A percentile compares a stretch with the other conserved stretches of the same genome.
Evolutionary conservation across 352 stramenopile species (phyloP).

Genomic region (Pythium dissotocum): DNA sequence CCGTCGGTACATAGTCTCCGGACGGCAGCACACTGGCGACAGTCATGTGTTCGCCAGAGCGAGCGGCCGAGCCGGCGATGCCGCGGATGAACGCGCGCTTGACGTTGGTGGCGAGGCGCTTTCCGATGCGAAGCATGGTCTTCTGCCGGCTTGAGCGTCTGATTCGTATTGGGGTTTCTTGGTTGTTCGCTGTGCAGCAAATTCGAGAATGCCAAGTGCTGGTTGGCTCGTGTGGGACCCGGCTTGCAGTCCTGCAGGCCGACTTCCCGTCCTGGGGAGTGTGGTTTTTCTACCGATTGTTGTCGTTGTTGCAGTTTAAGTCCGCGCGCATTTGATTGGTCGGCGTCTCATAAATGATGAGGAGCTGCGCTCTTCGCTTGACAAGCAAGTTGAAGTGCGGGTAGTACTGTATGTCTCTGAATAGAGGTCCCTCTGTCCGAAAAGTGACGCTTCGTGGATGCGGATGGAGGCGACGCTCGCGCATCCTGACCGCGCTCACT

Average conservation of each 20-base stretch:
- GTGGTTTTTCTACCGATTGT: slow-evolving; percentile 6
- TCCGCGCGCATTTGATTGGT: slow-evolving; percentile 19
- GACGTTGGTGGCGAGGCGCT: not conserved
- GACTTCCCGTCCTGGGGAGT: not conserved
- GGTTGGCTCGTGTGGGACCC: not conserved
- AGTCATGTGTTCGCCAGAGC: slow-evolving; percentile 8
- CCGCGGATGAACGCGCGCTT: slow-evolving; percentile 9
- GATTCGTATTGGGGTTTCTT: not conserved
- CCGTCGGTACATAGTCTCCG: slow-evolving; percentile 19
- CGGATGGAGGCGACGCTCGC: too few species aligned
- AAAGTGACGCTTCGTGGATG: slow-evolving; percentile 1
- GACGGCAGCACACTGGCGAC: slow-evolving; percentile 21
- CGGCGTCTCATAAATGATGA: slow-evolving; percentile 7
- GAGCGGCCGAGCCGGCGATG: slow-evolving; percentile 6
- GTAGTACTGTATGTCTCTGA: slow-evolving; percentile 2
- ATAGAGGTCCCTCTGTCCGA: not conserved
- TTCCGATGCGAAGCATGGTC: slow-evolving; percentile 6
- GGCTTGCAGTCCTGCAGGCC: not conserved
- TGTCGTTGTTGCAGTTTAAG: slow-evolving; percentile 28
- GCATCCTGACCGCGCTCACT: not conserved
- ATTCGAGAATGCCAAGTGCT: not conserved
- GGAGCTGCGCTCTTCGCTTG: not conserved
- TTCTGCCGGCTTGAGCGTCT: not conserved
- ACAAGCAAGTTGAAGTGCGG: slow-evolving; percentile 17
- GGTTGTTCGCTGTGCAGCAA: not conserved